These are phyloP conservation scores for Achaetomiella virescens DNA, from an alignment of 495 filamentous ascomycete genomes.

Conservation along the genomic window DNA sequence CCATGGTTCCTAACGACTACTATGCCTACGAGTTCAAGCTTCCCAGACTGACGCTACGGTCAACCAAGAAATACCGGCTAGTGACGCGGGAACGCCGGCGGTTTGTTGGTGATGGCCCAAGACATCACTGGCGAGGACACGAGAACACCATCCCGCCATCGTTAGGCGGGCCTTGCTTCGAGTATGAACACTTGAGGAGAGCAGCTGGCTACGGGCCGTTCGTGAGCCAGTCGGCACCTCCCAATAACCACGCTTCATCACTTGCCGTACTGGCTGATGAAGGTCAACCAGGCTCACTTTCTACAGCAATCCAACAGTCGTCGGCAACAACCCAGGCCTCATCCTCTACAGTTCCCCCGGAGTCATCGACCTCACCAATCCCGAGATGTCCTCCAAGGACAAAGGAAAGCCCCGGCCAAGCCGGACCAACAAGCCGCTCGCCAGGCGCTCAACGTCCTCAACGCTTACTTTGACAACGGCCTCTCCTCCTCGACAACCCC, in stretches of 20 bases:
- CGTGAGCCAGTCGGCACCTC: background rate
- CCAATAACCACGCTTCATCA: background rate
- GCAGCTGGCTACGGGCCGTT: background rate
- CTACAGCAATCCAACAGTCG: background rate
- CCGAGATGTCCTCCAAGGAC: background rate
- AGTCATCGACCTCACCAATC: background rate
- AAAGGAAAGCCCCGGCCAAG: background rate
- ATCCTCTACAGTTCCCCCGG: background rate
- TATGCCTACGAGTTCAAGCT: slow-evolving; percentile 21
- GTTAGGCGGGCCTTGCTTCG: background rate
- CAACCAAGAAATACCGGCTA: slow-evolving; percentile 13
- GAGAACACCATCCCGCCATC: background rate
- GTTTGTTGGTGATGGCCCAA: background rate
- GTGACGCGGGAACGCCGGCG: background rate
- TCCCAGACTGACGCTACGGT: slow-evolving; percentile 18
- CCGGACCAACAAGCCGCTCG: background rate
- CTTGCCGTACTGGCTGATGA: background rate
- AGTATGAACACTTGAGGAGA: background rate
- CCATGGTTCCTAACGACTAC: slow-evolving; percentile 24
- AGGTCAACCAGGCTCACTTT: too few relatives aligned
- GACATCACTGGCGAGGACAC: slow-evolving; percentile 5
- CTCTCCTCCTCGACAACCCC: background rate
- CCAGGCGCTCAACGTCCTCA: background rate
- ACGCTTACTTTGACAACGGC: background rate
- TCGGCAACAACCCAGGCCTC: background rate